Evolutionary conservation across 2,329 filamentous ascomycete genomes (phyloP), one percentile per base, ranked within the genome.

Genomic region (Aureobasidium sp.): DNA sequence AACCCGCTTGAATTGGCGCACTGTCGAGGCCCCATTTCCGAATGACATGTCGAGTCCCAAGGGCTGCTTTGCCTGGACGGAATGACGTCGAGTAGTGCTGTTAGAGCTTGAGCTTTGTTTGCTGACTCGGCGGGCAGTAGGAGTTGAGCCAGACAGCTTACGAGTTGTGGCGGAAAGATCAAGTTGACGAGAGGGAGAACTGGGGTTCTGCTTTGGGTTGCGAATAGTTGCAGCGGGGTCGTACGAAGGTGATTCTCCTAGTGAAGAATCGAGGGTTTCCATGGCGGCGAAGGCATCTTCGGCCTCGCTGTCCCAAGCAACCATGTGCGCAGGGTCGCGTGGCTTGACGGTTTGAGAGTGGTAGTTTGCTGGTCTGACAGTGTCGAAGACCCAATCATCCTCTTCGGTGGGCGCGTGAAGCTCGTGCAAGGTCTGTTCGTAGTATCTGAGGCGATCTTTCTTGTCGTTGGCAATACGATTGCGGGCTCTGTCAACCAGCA

Each of bases 361-460:
- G 64, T 78, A 74, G 0, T 89, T 90, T 8, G 79, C 74, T 12
- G 84, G 82, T 73, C 90, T 94, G 70, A 97, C 86, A 0, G 93
- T 97, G 70, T 97, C 93, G 71, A 97, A 97, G 2, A 96, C 88
- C 93, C 93, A 97, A 66, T 90, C 92, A 66, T 96, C 91, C 17
- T 89, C 81, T 5, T 91, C 87, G 40, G 84, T 79, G 66, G 80
- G 85, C 2, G 84, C 81, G 45, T 67, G 67, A 66, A 74, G 72
- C 31, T 69, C 68, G 22, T 66, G 65, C 79, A 97, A 79, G 3
- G 93, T 96, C 76, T 97, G 93, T 69, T 96, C 92, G 74, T 97
- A 97, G 75, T 93, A 96, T 68, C 89, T 89, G 1, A 88, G 83
- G 69, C 90, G 88, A 62, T 82, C 84, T 57, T 84, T 67, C 54